A percentile compares a stretch with the other conserved stretches of the same genome.
phyloP scores from a whole-genome alignment of 2,329 filamentous ascomycete genomes.

The Xylogone sp. region DNA sequence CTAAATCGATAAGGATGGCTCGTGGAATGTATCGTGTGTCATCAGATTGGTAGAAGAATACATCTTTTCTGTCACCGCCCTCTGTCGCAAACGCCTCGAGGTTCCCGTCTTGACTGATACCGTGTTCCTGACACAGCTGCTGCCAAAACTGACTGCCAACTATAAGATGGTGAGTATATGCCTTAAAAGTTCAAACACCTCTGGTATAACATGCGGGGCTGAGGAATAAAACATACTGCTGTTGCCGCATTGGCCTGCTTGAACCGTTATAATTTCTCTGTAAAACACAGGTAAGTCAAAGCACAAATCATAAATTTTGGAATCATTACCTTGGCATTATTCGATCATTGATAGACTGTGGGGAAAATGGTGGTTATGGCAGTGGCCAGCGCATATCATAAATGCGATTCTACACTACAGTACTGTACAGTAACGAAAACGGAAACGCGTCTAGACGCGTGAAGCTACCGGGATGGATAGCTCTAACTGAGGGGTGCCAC shows the following conservation, averaged over 20 bases:
- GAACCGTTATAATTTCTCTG: conserved; percentile 98
- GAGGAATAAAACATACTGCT: conserved; percentile 68
- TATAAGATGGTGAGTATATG: conserved; percentile 32
- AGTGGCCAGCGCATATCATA: too few relatives aligned
- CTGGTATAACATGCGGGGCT: conserved; percentile 1
- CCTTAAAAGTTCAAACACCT: conserved; percentile 19
- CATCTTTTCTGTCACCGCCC: conserved; percentile 95
- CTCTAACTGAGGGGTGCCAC: not conserved
- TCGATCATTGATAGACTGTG: conserved; percentile 14
- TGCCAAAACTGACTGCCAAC: conserved; percentile 99
- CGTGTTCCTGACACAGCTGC: conserved; percentile 95
- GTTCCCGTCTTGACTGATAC: conserved; percentile 96
- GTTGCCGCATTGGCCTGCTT: conserved; percentile 98
- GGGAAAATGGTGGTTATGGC: not conserved
- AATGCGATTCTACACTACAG: too few relatives aligned
- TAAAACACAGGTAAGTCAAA: not conserved
- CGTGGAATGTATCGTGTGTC: conserved; percentile 97
- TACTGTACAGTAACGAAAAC: too few relatives aligned
- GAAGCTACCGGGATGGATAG: not conserved
- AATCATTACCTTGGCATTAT: conserved; percentile 30
- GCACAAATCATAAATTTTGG: not conserved
- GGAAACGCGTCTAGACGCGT: not conserved
- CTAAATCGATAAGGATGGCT: conserved; percentile 91
- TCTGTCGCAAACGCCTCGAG: conserved; percentile 97
- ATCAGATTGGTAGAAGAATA: conserved; percentile 99